These are phyloP conservation scores for Neotropicomus parvogracilis DNA, from an alignment of 1,284 basidiomycete genomes.

Conservation along the genomic window DNA sequence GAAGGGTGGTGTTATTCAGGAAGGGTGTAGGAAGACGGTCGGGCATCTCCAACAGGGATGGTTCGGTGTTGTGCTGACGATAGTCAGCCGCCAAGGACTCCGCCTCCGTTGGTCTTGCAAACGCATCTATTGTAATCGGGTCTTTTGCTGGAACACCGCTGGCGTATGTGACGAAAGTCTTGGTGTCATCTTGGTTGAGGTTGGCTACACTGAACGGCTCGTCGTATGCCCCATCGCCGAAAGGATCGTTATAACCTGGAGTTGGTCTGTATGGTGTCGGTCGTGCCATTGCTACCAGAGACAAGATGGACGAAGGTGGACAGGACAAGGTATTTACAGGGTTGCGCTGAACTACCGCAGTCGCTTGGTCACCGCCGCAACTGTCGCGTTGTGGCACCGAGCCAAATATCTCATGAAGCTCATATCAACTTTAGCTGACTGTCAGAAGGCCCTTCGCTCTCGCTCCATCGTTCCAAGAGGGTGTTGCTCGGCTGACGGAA, in stretches of 20 bases:
- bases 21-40: constrained; percentile 18
- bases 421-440: constrained; percentile 21
- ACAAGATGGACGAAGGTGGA: constrained; percentile 11
- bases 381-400: constrained; percentile 12
- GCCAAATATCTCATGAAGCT: too few relatives aligned
- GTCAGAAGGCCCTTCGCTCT: constrained; percentile 37
- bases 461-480: constrained; percentile 39
- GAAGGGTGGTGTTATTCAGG: constrained; percentile 2
- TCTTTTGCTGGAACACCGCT: constrained; percentile 19
- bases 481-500: constrained; percentile 42
- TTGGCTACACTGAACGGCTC: constrained; percentile 21
- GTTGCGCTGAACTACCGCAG: neutral
- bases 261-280: constrained; percentile 11
- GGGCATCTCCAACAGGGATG: constrained; percentile 9
- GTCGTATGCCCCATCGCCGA: constrained; percentile 23
- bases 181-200: constrained; percentile 18
- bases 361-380: neutral
- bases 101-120: constrained; percentile 21
- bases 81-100: constrained; percentile 30
- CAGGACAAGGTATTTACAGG: neutral
- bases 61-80: constrained; percentile 17
- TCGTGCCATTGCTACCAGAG: constrained; percentile 28
- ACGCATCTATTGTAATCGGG: constrained; percentile 2
- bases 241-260: constrained; percentile 23
- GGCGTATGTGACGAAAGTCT: constrained; percentile 21